Percentiles rank a stretch among this genome's conserved stretches.
These are phyloP conservation scores for Fusarium sp. DNA, from an alignment of 2,329 filamentous ascomycete species.

Conservation along the genomic window DNA sequence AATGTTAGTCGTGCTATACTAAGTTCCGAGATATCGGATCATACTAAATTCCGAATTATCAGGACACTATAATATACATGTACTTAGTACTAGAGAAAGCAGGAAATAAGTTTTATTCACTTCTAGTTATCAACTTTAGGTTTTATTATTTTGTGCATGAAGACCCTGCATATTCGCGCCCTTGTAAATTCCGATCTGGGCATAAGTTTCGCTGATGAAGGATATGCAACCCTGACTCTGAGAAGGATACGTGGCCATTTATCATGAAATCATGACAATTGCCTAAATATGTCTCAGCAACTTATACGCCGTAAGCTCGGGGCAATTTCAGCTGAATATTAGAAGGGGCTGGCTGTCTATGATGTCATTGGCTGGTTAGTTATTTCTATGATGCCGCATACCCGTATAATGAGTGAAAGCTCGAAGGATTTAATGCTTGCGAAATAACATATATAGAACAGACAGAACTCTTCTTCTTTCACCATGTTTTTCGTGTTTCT, in stretches of 20 bases:
- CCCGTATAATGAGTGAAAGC: background rate
- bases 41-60: too few relatives aligned
- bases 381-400: slow-evolving; percentile 6
- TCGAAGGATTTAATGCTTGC: background rate
- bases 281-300: background rate
- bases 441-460: background rate
- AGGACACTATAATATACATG: too few relatives aligned
- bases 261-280: background rate
- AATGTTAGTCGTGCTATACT: too few relatives aligned
- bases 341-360: background rate
- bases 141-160: too few relatives aligned
- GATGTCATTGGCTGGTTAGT: slow-evolving; percentile 3
- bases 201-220: too few relatives aligned
- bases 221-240: background rate
- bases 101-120: too few relatives aligned
- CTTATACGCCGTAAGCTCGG: slow-evolving; percentile 6
- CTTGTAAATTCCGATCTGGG: too few relatives aligned
- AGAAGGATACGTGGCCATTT: background rate
- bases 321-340: background rate
- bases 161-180: too few relatives aligned
- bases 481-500: background rate
- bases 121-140: too few relatives aligned
- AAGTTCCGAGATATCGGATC: too few relatives aligned
- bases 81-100: too few relatives aligned
- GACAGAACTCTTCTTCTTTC: too few relatives aligned